phyloP scores from a whole-genome alignment of 225 moss, liverwort and hornwort species.

The Ulota crispa region DNA sequence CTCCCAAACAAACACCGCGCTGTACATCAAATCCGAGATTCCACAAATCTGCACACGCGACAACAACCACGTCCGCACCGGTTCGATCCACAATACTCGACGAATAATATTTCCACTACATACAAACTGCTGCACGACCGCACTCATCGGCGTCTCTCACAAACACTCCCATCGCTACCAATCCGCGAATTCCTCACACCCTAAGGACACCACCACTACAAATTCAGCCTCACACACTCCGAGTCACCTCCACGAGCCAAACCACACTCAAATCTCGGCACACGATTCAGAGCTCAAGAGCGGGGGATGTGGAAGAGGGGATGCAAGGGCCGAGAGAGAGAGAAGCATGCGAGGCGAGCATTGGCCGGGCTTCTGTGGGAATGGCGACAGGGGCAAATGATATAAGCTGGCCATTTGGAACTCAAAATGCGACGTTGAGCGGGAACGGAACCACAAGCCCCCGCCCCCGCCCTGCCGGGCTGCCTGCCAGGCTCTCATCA shows the following conservation, averaged over 20 bases:
- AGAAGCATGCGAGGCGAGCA: too few relatives aligned
- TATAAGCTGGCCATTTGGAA: slow-evolving; percentile 16
- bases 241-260: not conserved
- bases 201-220: not conserved
- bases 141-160: slow-evolving; percentile 12
- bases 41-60: not conserved
- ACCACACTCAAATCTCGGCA: not conserved
- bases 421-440: slow-evolving; percentile 34
- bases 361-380: too few relatives aligned
- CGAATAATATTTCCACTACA: not conserved
- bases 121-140: not conserved
- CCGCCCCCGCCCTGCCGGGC: not conserved
- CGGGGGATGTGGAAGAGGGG: not conserved
- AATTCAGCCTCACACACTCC: slow-evolving; percentile 8
- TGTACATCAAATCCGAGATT: not conserved
- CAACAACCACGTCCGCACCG: not conserved
- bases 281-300: not conserved
- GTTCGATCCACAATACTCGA: not conserved
- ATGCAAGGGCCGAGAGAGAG: too few relatives aligned
- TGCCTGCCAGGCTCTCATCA: not conserved
- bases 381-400: not conserved
- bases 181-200: not conserved
- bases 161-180: slow-evolving; percentile 17
- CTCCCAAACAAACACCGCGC: not conserved
- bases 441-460: slow-evolving; percentile 14